Percentiles rank a stretch among this genome's conserved stretches.
Evolutionary conservation across 2,329 filamentous ascomycete species (phyloP).

Genomic region (Aspergillus latus): DNA sequence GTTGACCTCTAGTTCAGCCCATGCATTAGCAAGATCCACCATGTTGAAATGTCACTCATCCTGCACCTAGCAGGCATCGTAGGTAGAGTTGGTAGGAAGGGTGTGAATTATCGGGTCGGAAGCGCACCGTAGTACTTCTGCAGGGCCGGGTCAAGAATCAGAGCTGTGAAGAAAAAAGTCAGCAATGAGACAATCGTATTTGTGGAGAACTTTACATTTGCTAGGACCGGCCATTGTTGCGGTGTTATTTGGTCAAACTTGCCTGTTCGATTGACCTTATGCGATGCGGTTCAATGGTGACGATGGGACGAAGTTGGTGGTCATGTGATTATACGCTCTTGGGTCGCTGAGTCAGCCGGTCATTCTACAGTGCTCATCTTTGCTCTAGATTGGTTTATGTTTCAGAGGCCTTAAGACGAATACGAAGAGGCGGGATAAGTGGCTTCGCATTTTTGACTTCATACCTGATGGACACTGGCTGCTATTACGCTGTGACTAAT

Average conservation of each 20-base stretch:
- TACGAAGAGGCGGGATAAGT: not conserved
- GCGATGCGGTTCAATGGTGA: conserved; percentile 12
- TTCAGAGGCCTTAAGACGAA: too few relatives aligned
- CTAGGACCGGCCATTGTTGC: conserved; percentile 53
- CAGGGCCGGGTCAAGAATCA: conserved; percentile 46
- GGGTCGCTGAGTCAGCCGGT: conserved; percentile 13
- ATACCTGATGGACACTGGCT: too few relatives aligned
- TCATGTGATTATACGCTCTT: conserved; percentile 12
- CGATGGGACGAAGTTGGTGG: conserved; percentile 14
- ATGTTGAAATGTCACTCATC: not conserved
- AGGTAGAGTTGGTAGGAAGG: not conserved
- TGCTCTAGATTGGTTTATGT: too few relatives aligned
- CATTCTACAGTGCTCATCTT: not conserved
- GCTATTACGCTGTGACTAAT: too few relatives aligned
- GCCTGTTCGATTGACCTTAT: conserved; percentile 3
- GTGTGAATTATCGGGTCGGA: conserved; percentile 3
- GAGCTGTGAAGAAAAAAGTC: conserved; percentile 47
- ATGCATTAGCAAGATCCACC: conserved; percentile 14
- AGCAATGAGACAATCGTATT: conserved; percentile 42
- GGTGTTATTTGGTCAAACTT: conserved; percentile 12
- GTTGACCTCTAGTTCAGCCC: conserved; percentile 65
- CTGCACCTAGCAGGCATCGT: not conserved
- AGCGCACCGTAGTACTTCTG: conserved; percentile 53
- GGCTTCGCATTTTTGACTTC: not conserved
- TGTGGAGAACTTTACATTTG: conserved; percentile 39